Percentiles rank a stretch among this genome's conserved stretches.
phyloP scores from a whole-genome alignment of 805 yeast genomes.

The Schizosaccharomyces pombe region DNA sequence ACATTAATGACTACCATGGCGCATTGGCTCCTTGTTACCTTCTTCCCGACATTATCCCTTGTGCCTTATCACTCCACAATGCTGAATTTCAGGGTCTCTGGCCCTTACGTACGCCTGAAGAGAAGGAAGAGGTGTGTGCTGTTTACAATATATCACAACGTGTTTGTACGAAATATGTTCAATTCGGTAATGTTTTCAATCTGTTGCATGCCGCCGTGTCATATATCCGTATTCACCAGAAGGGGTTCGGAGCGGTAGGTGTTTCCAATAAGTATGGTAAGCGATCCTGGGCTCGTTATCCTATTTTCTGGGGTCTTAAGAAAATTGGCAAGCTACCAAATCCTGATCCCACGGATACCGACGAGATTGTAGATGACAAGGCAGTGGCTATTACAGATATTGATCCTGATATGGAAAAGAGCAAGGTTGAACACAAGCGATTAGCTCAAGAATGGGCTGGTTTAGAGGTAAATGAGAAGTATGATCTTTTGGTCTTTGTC shows the following conservation, averaged over 20 bases:
- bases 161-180: conserved; percentile 1
- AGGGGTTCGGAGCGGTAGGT: conserved; percentile 4
- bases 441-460: conserved; percentile 5
- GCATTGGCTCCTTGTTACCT: conserved; percentile 4
- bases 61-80: conserved; percentile 2
- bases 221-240: conserved; percentile 3
- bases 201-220: conserved; percentile 3
- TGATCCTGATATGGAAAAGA: background rate
- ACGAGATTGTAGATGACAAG: background rate
- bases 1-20: conserved; percentile 5
- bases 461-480: background rate
- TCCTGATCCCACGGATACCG: conserved; percentile 4
- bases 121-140: conserved; percentile 3
- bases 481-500: conserved; percentile 2
- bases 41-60: conserved; percentile 2
- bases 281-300: conserved; percentile 6
- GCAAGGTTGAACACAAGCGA: background rate
- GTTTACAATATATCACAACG: background rate
- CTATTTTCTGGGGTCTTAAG: conserved; percentile 5
- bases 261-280: conserved; percentile 5
- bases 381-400: background rate
- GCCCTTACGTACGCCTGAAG: conserved; percentile 5
- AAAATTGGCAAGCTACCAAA: conserved; percentile 5
- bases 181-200: conserved; percentile 4
- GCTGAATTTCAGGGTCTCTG: conserved; percentile 5